Base-by-base conservation (phyloP, 768 basidiomycete species). In the Tulasnella sp. region DNA sequence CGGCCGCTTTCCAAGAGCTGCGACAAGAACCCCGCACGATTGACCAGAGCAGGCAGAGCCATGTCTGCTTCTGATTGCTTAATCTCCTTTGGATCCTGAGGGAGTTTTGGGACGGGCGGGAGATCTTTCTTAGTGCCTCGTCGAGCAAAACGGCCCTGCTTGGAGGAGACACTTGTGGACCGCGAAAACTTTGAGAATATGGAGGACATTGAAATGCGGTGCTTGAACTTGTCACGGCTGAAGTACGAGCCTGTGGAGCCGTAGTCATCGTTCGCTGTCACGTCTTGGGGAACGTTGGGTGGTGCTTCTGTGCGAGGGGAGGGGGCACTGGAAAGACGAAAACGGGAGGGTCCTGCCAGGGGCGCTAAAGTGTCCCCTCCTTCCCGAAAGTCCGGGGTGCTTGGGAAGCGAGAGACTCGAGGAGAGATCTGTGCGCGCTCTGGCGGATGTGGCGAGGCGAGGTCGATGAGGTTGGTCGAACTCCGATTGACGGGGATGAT, bases 1-100 rank as follows among this genome's bases (percentile, higher is more conserved):
- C 83, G 82, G 1, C 87, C 87, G 62, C 81, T 84, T 75, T 86
- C 85, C 39, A 88, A 78, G 76, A 87, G 80, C n/a, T 78, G 78
- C 35, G 81, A 81, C 37, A 88, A 79, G 62, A 81, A 78, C 71
- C 82, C 82, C 5, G 87, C 87, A 16, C 86, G 83, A 35, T 82
- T 81, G 14, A 83, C 82, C 7, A 88, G 82, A 36, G 86, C 82
- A 0, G 85, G 85, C n/a, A 88, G 81, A 41, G 85, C 83, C 7
- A 83, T 79, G 62, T 79, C 76, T 42, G 84, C 82, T 63, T 88
- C 88, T 62, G 77, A 79, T 72, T 80, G 82, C 42, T 73, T 65
- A 19, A 44, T 42, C 29, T 72, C 71, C 39, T 44, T 34, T n/a
- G 59, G 59, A 65, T 70, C 69, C 22, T 29, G 6, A 4, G 69